Evolutionary conservation across 345 rosid genomes (phyloP), one percentile per base, ranked within the genome.

Genomic region (Alliaria petiolata): DNA sequence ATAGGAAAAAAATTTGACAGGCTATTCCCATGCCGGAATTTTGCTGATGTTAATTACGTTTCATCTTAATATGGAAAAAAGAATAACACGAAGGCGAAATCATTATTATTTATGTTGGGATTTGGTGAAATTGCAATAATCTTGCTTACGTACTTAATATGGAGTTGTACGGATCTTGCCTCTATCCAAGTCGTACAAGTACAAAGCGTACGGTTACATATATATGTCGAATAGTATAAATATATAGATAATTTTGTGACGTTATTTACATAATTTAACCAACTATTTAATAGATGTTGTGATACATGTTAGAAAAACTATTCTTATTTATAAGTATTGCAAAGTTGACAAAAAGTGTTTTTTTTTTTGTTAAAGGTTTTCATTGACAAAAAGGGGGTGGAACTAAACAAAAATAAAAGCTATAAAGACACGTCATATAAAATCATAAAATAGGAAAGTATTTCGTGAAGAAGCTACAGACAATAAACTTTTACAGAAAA

Each of bases 131-230:
- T 46, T 34, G 47, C 56, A 69, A 34, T 20, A 10, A 43, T 54
- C 54, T 51, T 52, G 50, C 60, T 55, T 35, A 8, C 33, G 55
- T 43, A 55, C 64, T 45, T 43, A 14, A 55, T 56, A 57, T 2
- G 55, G 25, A 44, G 20, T 15, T 69, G 57, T 69, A 69, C 65
- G 73, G 65, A 57, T 45, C 56, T 45, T 57, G 73, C 65, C 56
- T 35, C 34, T 56, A 20, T 11, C 38, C 14, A 69, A 57, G 65
- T 69, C 57, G 65, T 45, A 20, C 16, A 44, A 44, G n/a, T n/a
- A n/a, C n/a, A n/a, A n/a, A 43, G 43, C 20, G 44, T 43, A 56
- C 72, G 72, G 72, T 19, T 25, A 38, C 30, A 0, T 3, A 15
- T 2, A 47, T n/a, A n/a, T n/a, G 19, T 5, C 1, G 7, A 5